Evolutionary conservation across 306 rosid species (phyloP).

Genomic region (Gastrolobium bilobum): DNA sequence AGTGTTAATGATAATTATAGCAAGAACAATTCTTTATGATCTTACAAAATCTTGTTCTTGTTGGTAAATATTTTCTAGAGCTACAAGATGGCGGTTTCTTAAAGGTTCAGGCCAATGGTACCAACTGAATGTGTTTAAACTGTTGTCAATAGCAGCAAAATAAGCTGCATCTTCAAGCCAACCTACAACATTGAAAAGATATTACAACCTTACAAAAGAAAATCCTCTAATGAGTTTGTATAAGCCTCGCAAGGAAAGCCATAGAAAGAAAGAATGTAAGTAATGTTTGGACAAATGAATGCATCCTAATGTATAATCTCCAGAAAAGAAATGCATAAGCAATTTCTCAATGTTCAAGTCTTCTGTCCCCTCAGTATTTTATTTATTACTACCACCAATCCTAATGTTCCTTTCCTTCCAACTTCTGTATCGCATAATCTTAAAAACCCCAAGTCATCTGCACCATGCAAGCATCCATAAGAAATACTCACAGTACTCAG

Average conservation of each 20-base stretch:
- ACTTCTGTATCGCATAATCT: slow-evolving; percentile 23
- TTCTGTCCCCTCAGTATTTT: slow-evolving; percentile 17
- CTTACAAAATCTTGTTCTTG: slow-evolving; percentile 85
- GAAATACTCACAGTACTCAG: not conserved
- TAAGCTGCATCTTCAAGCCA: slow-evolving; percentile 99
- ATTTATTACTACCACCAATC: slow-evolving; percentile 21
- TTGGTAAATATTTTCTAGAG: slow-evolving; percentile 76
- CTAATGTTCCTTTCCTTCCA: slow-evolving; percentile 22
- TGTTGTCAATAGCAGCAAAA: slow-evolving; percentile 92
- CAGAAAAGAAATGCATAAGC: slow-evolving; percentile 23
- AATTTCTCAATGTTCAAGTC: slow-evolving; percentile 28
- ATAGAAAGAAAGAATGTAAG: slow-evolving; percentile 26
- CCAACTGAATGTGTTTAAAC: slow-evolving; percentile 78
- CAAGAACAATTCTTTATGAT: slow-evolving; percentile 46
- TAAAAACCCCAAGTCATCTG: slow-evolving; percentile 16
- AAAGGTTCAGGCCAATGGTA: slow-evolving; percentile 94
- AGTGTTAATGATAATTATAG: slow-evolving; percentile 44
- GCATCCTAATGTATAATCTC: not conserved
- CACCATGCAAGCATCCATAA: slow-evolving; percentile 8
- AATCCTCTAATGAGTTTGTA: slow-evolving; percentile 29
- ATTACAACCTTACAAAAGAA: slow-evolving; percentile 46
- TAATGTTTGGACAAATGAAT: slow-evolving; percentile 31
- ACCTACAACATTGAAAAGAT: slow-evolving; percentile 62
- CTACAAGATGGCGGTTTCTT: slow-evolving; percentile 86
- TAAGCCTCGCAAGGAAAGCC: slow-evolving; percentile 18